Base-by-base conservation (phyloP, 768 basidiomycete species). In the Rhizopogon roseolus region DNA sequence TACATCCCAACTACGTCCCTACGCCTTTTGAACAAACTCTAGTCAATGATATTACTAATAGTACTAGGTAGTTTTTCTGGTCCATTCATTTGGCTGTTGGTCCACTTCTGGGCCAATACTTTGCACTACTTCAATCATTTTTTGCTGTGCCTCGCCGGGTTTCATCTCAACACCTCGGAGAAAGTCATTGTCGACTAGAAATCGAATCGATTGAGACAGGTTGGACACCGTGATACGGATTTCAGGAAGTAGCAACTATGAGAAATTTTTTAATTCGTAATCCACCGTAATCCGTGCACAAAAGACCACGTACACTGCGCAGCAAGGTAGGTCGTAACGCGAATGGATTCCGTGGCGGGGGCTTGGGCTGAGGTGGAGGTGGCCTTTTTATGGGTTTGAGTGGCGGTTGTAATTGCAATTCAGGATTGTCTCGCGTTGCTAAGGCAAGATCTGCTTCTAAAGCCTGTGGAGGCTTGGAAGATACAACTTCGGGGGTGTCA, bases 111-210 rank as follows among this genome's bases (percentile, higher is more conserved):
- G 28, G 45, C 62, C 48, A 19, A 59, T 62, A 46, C 66, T 65
- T 17, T 53, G 68, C 50, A 86, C 63, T 19, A 90, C 82, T 64
- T 86, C 73, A 17, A 93, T 90, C 66, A 76, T 74, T 56, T 75
- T 76, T 39, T 79, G 71, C 42, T 80, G 73, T 4, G 86, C 86
- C 66, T 93, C 82, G 0, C 95, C 95, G 14, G 90, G 87, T 42
- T 76, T 80, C 27, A 88, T 68, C 67, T 97, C 95, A 2, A 96
- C 91, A 29, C 80, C 81, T 42, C 77, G 73, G 36, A 98, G 71
- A 70, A 95, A 93, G 63, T 93, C 85, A 58, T 98, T 97, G 56
- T 90, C 88, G 1, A 91, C 93, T 16, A 96, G 68, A 68, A 97
- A 98, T 29, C 80, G 84, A 58, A 97, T 90, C 5, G 90, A 92